Percentiles rank a stretch among this genome's conserved stretches.
These are phyloP conservation scores for Taiwanofungus camphoratus DNA, from an alignment of 1,284 basidiomycete species.

Conservation along the genomic window DNA sequence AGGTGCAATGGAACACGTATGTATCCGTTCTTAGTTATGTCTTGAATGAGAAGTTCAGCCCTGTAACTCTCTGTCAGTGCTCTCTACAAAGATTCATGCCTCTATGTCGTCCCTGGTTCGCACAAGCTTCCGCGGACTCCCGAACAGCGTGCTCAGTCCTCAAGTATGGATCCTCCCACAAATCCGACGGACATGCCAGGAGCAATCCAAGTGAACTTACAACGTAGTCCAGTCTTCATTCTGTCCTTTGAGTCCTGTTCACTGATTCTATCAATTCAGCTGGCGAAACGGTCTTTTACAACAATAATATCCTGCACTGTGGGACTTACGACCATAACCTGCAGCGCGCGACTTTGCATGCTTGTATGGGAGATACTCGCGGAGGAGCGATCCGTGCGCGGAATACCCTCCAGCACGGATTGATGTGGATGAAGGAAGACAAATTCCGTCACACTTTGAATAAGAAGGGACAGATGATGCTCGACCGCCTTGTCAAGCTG, in stretches of 20 bases:
- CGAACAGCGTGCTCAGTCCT: slow-evolving; percentile 55
- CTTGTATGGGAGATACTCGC: slow-evolving; percentile 58
- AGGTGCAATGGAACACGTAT: slow-evolving; percentile 84
- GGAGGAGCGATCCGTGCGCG: slow-evolving; percentile 64
- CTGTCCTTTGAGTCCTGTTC: not conserved
- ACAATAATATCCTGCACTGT: slow-evolving; percentile 76
- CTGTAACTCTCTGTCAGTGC: slow-evolving; percentile 37
- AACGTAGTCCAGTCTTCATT: slow-evolving; percentile 38
- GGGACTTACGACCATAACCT: slow-evolving; percentile 53
- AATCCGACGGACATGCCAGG: slow-evolving; percentile 70
- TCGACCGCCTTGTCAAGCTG: slow-evolving; percentile 54
- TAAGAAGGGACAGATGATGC: slow-evolving; percentile 49
- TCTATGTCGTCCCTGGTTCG: slow-evolving; percentile 70
- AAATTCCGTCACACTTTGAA: slow-evolving; percentile 48
- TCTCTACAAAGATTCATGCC: slow-evolving; percentile 68
- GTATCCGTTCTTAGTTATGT: slow-evolving; percentile 17
- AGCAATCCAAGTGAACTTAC: slow-evolving; percentile 50
- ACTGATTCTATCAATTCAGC: slow-evolving; percentile 24
- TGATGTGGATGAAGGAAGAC: slow-evolving; percentile 67
- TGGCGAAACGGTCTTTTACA: slow-evolving; percentile 80
- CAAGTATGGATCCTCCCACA: slow-evolving; percentile 45
- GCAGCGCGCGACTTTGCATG: slow-evolving; percentile 70
- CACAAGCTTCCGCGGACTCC: slow-evolving; percentile 57
- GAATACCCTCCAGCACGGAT: slow-evolving; percentile 77
- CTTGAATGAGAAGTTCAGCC: not conserved